phyloP scores from a whole-genome alignment of 331 rosid species.

The Acacia concinna region DNA sequence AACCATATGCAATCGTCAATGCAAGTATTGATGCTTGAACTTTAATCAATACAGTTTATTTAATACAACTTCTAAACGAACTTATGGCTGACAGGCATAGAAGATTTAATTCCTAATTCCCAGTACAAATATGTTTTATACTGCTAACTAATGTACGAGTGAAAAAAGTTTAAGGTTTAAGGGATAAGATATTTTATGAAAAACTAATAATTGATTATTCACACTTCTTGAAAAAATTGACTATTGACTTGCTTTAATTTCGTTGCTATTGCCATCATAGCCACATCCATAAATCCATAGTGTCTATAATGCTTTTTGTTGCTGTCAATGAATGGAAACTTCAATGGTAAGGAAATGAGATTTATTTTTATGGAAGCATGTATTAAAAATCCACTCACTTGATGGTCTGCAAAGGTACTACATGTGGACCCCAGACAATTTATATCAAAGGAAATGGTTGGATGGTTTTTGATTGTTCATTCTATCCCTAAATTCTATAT shows the following conservation, averaged over 20 bases:
- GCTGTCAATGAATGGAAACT: background rate
- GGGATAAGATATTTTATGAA: background rate
- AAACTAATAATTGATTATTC: background rate
- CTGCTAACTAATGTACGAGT: background rate
- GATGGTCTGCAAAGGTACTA: constrained; percentile 20
- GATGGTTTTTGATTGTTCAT: constrained; percentile 18
- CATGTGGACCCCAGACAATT: constrained; percentile 18
- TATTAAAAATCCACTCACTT: constrained; percentile 22
- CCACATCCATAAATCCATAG: background rate
- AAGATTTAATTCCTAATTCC: background rate
- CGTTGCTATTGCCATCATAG: background rate
- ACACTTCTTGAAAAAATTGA: background rate
- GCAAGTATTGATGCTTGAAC: constrained; percentile 3
- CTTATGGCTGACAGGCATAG: background rate
- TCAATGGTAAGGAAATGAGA: background rate
- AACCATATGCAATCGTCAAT: background rate
- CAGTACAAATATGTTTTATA: background rate
- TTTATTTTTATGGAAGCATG: constrained; percentile 5
- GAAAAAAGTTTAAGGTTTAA: background rate
- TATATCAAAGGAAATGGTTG: constrained; percentile 8
- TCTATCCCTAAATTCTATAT: background rate
- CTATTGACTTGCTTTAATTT: background rate
- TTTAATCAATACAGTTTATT: background rate
- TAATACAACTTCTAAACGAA: background rate
- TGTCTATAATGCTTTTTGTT: constrained; percentile 7